Conservation (phyloP, 192 early-diverging fungal genomes). For the Backusella psychrophila region DNA sequence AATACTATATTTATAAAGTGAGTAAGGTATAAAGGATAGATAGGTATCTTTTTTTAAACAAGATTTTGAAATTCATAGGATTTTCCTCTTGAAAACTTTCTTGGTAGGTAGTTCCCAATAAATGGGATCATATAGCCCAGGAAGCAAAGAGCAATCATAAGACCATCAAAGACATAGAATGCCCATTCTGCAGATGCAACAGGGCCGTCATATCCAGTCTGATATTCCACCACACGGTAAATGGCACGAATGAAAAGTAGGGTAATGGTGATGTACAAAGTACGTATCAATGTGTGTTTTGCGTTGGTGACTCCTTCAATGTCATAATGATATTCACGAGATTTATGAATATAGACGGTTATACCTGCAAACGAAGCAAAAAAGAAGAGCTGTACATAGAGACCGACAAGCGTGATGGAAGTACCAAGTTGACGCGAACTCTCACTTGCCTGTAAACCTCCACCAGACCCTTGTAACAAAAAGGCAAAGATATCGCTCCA, state of each 20-base stretch:
- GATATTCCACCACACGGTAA: conserved; percentile 1
- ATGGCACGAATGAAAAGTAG: conserved; percentile 2
- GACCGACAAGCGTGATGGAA: not conserved
- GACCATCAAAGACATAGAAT: conserved; percentile 5
- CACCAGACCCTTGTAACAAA: not conserved
- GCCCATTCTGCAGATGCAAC: conserved; percentile 5
- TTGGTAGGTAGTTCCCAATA: not conserved
- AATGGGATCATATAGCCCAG: not conserved
- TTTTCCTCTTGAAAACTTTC: not conserved
- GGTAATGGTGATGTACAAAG: not conserved
- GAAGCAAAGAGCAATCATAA: not conserved
- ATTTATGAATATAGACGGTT: not conserved
- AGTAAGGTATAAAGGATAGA: not conserved
- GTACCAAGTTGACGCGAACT: not conserved
- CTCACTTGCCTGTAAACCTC: not conserved
- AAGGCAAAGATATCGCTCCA: conserved; percentile 1
- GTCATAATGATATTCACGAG: not conserved
- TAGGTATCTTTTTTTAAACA: too few species aligned
- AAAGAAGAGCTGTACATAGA: not conserved
- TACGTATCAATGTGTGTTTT: not conserved
- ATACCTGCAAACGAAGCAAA: not conserved
- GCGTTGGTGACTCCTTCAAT: not conserved
- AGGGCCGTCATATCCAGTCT: not conserved
- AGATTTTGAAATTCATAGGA: not conserved
- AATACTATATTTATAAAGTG: not conserved